Percentiles rank a stretch among this genome's conserved stretches.
These are phyloP conservation scores for Fusarium vanettenii DNA, from an alignment of 2,329 filamentous ascomycete genomes.

Conservation along the genomic window DNA sequence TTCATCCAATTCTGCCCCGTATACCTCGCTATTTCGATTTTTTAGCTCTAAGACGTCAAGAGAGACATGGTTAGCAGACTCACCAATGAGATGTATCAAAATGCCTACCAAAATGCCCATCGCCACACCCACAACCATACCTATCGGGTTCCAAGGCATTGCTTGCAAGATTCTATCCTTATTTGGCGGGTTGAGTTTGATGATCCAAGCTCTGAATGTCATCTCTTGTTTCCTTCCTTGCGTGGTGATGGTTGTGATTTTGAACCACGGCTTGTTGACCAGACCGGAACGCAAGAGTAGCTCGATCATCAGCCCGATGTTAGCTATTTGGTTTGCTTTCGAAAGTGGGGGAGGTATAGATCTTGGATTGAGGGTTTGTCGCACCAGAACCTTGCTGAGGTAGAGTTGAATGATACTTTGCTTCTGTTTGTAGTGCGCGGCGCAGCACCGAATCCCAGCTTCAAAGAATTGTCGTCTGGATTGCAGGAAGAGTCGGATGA, in stretches of 20 bases:
- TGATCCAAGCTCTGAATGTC: neutral
- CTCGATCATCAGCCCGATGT: neutral
- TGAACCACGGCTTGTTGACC: neutral
- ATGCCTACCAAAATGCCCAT: neutral
- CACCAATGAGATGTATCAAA: neutral
- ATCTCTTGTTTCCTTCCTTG: neutral
- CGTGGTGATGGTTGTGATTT: neutral
- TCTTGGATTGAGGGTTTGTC: neutral
- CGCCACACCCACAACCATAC: neutral
- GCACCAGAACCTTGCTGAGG: neutral
- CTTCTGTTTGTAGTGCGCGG: neutral
- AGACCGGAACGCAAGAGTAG: neutral
- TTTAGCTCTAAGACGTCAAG: neutral
- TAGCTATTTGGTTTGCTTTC: neutral
- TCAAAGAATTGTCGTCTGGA: neutral
- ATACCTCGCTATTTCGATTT: neutral
- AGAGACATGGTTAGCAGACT: neutral
- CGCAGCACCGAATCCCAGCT: neutral
- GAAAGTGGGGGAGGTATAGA: neutral
- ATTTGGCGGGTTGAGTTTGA: neutral
- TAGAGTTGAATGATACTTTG: neutral
- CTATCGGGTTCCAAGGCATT: neutral
- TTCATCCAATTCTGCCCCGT: neutral
- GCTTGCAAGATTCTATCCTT: neutral
- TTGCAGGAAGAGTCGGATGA: neutral